Conservation (phyloP, 2,329 filamentous ascomycete genomes). For the Colletotrichum brevisporum region DNA sequence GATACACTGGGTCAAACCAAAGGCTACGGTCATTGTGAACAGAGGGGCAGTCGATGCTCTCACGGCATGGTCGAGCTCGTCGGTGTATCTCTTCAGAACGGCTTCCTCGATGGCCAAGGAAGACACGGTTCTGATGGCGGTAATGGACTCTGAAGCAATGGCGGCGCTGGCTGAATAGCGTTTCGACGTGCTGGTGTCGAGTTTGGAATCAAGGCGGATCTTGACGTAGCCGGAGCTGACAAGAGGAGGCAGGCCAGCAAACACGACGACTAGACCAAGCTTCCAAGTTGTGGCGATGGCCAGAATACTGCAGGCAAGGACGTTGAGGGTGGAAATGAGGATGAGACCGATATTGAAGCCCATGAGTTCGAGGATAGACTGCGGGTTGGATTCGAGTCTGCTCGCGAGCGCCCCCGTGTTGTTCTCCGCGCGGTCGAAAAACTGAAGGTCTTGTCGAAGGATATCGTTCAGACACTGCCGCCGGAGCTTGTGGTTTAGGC, state of each 20-base stretch:
- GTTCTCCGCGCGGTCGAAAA: slow-evolving; percentile 59
- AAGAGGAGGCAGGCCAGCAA: slow-evolving; percentile 56
- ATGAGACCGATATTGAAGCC: slow-evolving; percentile 58
- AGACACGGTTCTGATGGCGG: slow-evolving; percentile 57
- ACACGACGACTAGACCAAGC: slow-evolving; percentile 62
- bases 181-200: slow-evolving; percentile 54
- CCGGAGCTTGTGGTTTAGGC: slow-evolving; percentile 46
- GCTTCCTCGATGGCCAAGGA: slow-evolving; percentile 58
- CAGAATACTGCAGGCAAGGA: slow-evolving; percentile 56
- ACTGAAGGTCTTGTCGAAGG: slow-evolving; percentile 57
- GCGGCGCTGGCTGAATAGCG: slow-evolving; percentile 54
- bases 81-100: slow-evolving; percentile 48
- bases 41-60: slow-evolving; percentile 49
- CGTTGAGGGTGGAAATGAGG: slow-evolving; percentile 53
- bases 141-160: slow-evolving; percentile 60
- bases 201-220: slow-evolving; percentile 55
- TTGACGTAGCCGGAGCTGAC: slow-evolving; percentile 55
- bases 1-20: slow-evolving; percentile 54
- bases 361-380: slow-evolving; percentile 58
- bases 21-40: slow-evolving; percentile 52
- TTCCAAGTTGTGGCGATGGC: slow-evolving; percentile 63
- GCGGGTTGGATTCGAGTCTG: slow-evolving; percentile 54
- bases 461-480: slow-evolving; percentile 49
- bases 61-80: slow-evolving; percentile 50
- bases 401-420: slow-evolving; percentile 54